These are phyloP conservation scores for Cystobasidium sp. DNA, from an alignment of 1,284 basidiomycete genomes.

Conservation along the genomic window DNA sequence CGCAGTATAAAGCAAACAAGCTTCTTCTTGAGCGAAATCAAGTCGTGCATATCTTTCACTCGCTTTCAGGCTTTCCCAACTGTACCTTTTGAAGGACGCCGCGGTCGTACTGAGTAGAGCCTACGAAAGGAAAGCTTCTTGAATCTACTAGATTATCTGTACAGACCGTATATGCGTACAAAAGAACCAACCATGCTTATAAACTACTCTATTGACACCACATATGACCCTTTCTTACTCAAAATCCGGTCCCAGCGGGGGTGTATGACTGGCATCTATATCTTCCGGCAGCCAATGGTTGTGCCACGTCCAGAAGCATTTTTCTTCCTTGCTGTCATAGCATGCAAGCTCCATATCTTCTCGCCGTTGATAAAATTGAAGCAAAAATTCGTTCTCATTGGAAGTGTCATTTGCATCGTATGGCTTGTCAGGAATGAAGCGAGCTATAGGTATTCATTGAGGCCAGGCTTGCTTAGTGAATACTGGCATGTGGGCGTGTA, in stretches of 20 bases:
- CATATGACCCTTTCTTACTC: background rate
- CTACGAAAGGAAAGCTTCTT: too few relatives aligned
- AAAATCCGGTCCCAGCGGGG: constrained; percentile 13
- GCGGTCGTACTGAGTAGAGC: too few relatives aligned
- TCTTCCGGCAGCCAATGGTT: constrained; percentile 35
- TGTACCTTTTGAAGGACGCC: too few relatives aligned
- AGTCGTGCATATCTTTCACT: too few relatives aligned
- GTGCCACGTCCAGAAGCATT: constrained; percentile 32
- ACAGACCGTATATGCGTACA: background rate
- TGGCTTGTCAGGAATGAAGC: constrained; percentile 28
- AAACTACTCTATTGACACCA: background rate
- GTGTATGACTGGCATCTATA: background rate
- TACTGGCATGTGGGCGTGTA: background rate
- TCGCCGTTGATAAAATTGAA: constrained; percentile 13
- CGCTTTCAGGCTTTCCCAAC: too few relatives aligned
- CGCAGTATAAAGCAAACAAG: too few relatives aligned
- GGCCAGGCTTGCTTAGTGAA: background rate
- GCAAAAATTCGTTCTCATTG: constrained; percentile 14
- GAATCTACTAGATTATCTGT: background rate
- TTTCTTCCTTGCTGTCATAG: constrained; percentile 16
- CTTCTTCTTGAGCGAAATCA: too few relatives aligned
- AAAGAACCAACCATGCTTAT: background rate
- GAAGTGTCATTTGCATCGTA: constrained; percentile 15
- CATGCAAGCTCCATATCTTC: constrained; percentile 25
- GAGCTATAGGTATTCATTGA: background rate